phyloP scores from a whole-genome alignment of 441 rosid species.

The Brassica hybrid region DNA sequence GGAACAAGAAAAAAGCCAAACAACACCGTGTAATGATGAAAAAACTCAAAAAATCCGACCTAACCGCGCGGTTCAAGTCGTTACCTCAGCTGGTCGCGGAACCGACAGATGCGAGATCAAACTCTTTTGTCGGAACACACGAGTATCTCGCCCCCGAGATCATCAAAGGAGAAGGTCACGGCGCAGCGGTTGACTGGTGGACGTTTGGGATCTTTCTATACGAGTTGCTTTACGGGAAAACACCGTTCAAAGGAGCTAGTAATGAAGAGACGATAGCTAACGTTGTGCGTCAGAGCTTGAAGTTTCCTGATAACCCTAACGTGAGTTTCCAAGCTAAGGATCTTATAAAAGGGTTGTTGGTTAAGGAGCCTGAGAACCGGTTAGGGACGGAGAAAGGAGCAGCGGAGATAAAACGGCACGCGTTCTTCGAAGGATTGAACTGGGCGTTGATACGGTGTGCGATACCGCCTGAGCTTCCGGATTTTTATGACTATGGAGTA shows the following conservation, averaged over 20 bases:
- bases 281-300: slow-evolving; percentile 73
- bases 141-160: slow-evolving; percentile 96
- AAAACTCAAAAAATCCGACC: slow-evolving; percentile 47
- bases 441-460: slow-evolving; percentile 95
- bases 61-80: slow-evolving; percentile 52
- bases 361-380: slow-evolving; percentile 88
- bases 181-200: slow-evolving; percentile 99
- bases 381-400: slow-evolving; percentile 90
- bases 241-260: slow-evolving; percentile 86
- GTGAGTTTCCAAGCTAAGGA: slow-evolving; percentile 91
- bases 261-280: slow-evolving; percentile 91
- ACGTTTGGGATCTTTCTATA: slow-evolving; percentile 90
- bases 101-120: slow-evolving; percentile 94
- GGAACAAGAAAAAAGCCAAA: slow-evolving; percentile 38
- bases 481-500: slow-evolving; percentile 62
- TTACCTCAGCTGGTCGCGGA: slow-evolving; percentile 96
- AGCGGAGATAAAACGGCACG: slow-evolving; percentile 92
- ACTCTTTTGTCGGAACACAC: slow-evolving; percentile 96
- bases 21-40: slow-evolving; percentile 43
- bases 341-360: slow-evolving; percentile 75
- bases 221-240: slow-evolving; percentile 82
- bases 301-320: slow-evolving; percentile 77
- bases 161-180: slow-evolving; percentile 95
- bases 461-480: slow-evolving; percentile 87
- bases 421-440: slow-evolving; percentile 89